These are phyloP conservation scores for Truncatella angustata DNA, from an alignment of 2,329 filamentous ascomycete genomes.

Conservation along the genomic window DNA sequence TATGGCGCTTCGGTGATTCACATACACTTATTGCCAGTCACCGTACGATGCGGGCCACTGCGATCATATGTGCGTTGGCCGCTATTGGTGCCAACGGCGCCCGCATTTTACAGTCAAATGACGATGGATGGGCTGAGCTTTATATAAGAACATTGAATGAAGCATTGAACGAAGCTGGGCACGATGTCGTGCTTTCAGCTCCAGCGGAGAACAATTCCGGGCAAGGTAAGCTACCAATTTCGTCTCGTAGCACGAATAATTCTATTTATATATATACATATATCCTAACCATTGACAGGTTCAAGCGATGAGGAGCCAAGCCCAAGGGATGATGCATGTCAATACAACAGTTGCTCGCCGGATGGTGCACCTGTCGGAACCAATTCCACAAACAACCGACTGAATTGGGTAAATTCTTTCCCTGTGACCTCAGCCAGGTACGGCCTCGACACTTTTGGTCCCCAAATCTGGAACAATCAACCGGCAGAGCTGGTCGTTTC, in stretches of 20 bases:
- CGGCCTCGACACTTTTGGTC: conserved; percentile 57
- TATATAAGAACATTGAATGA: conserved; percentile 62
- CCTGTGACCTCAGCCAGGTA: conserved; percentile 63
- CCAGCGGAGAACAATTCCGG: conserved; percentile 68
- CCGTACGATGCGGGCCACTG: not conserved
- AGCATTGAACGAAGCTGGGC: conserved; percentile 51
- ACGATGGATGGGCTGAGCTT: conserved; percentile 72
- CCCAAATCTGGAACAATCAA: conserved; percentile 49
- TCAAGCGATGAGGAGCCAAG: conserved; percentile 49
- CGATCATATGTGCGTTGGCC: not conserved
- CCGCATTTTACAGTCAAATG: conserved; percentile 65
- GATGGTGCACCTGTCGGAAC: conserved; percentile 54
- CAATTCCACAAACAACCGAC: conserved; percentile 54
- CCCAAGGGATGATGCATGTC: conserved; percentile 49
- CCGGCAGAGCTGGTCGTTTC: conserved; percentile 61
- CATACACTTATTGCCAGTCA: too few relatives aligned
- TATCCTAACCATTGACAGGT: conserved; percentile 38
- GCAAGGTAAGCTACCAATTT: conserved; percentile 39
- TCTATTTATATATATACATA: too few relatives aligned
- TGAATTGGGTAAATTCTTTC: conserved; percentile 73
- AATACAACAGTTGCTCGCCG: conserved; percentile 60
- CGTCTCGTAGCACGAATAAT: too few relatives aligned
- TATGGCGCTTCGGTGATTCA: too few relatives aligned
- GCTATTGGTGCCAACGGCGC: conserved; percentile 15
- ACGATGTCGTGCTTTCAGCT: conserved; percentile 62